These are phyloP conservation scores for Amanita rimosa DNA, from an alignment of 768 basidiomycete genomes.

Conservation along the genomic window DNA sequence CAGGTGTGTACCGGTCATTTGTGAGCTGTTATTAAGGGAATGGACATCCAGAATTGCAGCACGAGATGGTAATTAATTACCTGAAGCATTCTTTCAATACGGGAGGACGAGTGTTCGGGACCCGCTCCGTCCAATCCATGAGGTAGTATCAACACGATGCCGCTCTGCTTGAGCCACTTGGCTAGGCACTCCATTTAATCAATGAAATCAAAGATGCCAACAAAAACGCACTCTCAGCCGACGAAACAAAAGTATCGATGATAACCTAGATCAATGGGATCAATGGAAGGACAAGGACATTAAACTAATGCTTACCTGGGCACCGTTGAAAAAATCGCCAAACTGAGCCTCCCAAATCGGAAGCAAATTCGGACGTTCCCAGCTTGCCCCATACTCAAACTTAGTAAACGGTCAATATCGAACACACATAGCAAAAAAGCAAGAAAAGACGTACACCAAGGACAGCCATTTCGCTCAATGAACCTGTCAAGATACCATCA, in stretches of 20 bases:
- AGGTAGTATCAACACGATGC: conserved; percentile 74
- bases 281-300: neutral
- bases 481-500: conserved; percentile 37
- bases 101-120: conserved; percentile 85
- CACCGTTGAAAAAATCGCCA: conserved; percentile 91
- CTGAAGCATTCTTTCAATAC: conserved; percentile 87
- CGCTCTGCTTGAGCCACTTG: conserved; percentile 92
- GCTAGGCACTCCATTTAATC: conserved; percentile 29
- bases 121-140: conserved; percentile 91
- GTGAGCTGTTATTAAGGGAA: conserved; percentile 40
- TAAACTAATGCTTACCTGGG: conserved; percentile 30
- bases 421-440: too few relatives aligned
- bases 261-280: conserved; percentile 39
- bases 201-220: neutral
- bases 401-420: conserved; percentile 15
- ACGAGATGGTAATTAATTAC: conserved; percentile 20
- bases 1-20: conserved; percentile 47
- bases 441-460: conserved; percentile 49
- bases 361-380: conserved; percentile 73
- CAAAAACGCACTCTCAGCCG: conserved; percentile 58
- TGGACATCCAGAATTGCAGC: neutral
- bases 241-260: conserved; percentile 82
- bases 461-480: conserved; percentile 82
- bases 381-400: conserved; percentile 88
- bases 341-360: conserved; percentile 91